phyloP scores from a whole-genome alignment of 495 filamentous ascomycete species.

The Amniculicola lignicola region DNA sequence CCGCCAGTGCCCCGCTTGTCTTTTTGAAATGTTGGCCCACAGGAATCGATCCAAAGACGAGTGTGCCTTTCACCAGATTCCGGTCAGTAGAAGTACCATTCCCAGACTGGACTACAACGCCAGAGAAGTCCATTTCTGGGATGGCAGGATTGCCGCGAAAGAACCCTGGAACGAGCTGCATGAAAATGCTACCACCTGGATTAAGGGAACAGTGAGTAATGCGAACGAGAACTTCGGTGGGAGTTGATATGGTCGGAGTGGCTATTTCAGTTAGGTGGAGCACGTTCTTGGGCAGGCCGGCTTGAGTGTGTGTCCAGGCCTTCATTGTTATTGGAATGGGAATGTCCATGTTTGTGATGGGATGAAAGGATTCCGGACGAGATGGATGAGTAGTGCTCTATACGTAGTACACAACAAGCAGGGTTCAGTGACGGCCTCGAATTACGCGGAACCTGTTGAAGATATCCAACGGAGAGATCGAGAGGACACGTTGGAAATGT shows the following conservation, averaged over 20 bases:
- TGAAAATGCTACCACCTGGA: constrained; percentile 42
- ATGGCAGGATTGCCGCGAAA: constrained; percentile 39
- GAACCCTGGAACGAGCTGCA: constrained; percentile 40
- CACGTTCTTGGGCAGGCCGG: constrained; percentile 28
- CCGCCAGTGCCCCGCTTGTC: constrained; percentile 39
- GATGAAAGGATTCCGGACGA: too few relatives aligned
- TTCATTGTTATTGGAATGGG: constrained; percentile 35
- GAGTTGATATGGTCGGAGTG: constrained; percentile 30
- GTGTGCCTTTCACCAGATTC: constrained; percentile 32
- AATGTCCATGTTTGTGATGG: too few relatives aligned
- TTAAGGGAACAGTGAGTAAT: constrained; percentile 45
- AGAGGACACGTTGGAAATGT: background rate
- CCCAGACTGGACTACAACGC: constrained; percentile 38
- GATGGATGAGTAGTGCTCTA: too few relatives aligned
- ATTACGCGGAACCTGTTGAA: background rate
- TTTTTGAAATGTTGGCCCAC: constrained; percentile 29
- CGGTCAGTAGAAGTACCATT: background rate
- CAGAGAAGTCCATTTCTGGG: constrained; percentile 48
- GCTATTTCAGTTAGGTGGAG: constrained; percentile 20
- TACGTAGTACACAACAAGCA: too few relatives aligned
- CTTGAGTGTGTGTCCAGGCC: constrained; percentile 36
- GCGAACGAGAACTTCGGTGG: constrained; percentile 38
- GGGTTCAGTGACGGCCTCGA: background rate
- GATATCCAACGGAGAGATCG: background rate
- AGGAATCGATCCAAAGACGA: constrained; percentile 40